Base-by-base conservation (phyloP, 345 rosid genomes). In the Erodium maritimum region DNA sequence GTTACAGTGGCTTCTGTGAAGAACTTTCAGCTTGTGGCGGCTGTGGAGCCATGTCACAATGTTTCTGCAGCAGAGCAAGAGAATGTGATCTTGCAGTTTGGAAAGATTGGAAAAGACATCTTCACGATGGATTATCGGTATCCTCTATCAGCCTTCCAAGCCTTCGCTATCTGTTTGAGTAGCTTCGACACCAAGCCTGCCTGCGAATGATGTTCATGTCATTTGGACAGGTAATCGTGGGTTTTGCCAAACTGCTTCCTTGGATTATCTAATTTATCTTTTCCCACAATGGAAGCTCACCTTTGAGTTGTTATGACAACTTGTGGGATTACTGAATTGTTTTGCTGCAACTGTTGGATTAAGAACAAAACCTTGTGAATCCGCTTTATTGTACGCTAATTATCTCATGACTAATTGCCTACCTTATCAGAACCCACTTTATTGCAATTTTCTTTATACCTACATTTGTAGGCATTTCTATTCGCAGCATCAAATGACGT, bases 181-280 rank as follows among this genome's bases (percentile, higher is more conserved):
- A 88, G 96, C 88, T 91, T 91, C 54, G 96, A 87, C 78, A 83
- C 95, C 48, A 93, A 89, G 77, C 99, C 90, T 18, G 96, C 89
- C 0, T 89, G 96, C 60, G 96, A 86, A 67, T 88, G 85, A 79
- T 59, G 22, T 46, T 45, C 37, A 29, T 29, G 37, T 29, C 5
- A 29, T 5, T 29, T 17, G 57, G 19, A 55, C 46, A 66, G 63
- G 9, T 55, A 55, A 57, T 55, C 19, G 54, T 45, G 29, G 48
- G 14, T 42, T 42, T 10, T 14, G 48, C 14, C 11, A 3, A 42
- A 42, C 8, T 55, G 57, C 59, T 56, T 67, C 60, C 60, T 68
- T 57, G 52, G 11, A 24, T 61, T 23, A 19, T 54, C 60, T 61
- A 53, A 58, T 48, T 17, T 61, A 54, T n/a, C 45, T 21, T 57